A percentile compares a stretch with the other conserved stretches of the same genome.
These are phyloP conservation scores for Acanthamoeba royreba DNA, from an alignment of 208 protist species.

Conservation along the genomic window DNA sequence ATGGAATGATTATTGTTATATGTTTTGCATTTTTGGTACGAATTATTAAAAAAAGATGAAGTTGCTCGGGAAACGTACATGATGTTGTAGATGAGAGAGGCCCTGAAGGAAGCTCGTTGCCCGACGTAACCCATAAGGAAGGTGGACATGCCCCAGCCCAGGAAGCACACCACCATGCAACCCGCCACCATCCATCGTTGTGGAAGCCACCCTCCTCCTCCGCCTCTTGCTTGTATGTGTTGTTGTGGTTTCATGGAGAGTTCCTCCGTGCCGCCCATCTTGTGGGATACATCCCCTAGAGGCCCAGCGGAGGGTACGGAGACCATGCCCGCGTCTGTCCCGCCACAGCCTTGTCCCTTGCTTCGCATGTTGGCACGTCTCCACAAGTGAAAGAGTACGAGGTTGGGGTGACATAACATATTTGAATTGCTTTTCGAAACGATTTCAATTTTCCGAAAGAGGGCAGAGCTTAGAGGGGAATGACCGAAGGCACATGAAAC, in stretches of 20 bases:
- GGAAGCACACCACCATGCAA: not conserved
- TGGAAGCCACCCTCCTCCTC: not conserved
- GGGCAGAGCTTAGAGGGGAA: not conserved
- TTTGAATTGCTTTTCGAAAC: not conserved
- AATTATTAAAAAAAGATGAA: not conserved
- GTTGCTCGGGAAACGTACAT: not conserved
- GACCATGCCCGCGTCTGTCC: too few species aligned
- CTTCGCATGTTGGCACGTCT: too few species aligned
- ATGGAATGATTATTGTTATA: too few species aligned
- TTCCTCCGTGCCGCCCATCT: not conserved
- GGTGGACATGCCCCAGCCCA: conserved; percentile 10
- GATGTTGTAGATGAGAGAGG: conserved; percentile 24
- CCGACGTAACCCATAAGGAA: conserved; percentile 36
- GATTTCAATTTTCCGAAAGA: not conserved
- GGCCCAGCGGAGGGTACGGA: too few species aligned
- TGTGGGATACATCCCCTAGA: too few species aligned
- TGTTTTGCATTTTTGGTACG: not conserved
- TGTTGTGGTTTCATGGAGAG: not conserved
- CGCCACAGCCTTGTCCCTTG: too few species aligned
- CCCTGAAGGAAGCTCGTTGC: not conserved
- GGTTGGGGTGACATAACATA: not conserved
- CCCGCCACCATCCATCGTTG: not conserved
- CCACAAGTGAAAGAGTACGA: not conserved
- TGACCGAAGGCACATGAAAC: not conserved
- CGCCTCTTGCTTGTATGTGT: not conserved